Evolutionary conservation across 257 asterid genomes (phyloP), one percentile per base, ranked within the genome.

Genomic region (Verbascum thapsus): DNA sequence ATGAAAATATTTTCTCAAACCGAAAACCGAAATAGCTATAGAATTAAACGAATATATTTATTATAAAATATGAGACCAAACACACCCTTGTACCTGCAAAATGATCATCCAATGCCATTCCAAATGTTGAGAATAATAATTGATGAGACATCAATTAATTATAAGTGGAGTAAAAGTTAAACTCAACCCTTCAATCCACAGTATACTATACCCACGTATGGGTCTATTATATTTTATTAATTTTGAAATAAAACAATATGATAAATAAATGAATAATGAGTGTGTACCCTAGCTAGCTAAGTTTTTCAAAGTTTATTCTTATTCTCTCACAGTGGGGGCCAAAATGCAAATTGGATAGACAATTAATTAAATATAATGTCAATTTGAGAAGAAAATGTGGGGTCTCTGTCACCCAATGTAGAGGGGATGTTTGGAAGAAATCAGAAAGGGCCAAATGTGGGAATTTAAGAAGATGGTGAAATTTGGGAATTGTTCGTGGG

Each of bases 351-450:
- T 30, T 69, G 69, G 68, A 56, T 49, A 11, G 43, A 57, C 18
- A 55, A 26, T 1, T 26, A 26, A 26, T 26, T n/a, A 26, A 26
- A 58, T 44, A 39, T 39, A 53, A 19, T 32, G 45, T 23, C 45
- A 32, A n/a, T n/a, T 70, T 61, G 18, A 30, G n/a, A n/a, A n/a
- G 3, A 19, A 16, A 52, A 45, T 66, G 75, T 62, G 58, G 82
- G 76, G 80, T 70, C 83, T 41, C 18, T 76, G 78, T 81, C 85
- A 78, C 49, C 58, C 74, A 50, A 63, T 79, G 75, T 71, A 61
- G 66, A 66, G 74, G 58, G 80, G 84, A 72, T 77, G 80, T 78
- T 76, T 78, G 85, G 73, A 65, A 58, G 69, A 77, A 68, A 65
- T 51, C 72, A 75, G 74, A 75, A 71, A 65, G 45, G 63, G 47